phyloP scores from a whole-genome alignment of 2,329 filamentous ascomycete species.

The Capronia americana region DNA sequence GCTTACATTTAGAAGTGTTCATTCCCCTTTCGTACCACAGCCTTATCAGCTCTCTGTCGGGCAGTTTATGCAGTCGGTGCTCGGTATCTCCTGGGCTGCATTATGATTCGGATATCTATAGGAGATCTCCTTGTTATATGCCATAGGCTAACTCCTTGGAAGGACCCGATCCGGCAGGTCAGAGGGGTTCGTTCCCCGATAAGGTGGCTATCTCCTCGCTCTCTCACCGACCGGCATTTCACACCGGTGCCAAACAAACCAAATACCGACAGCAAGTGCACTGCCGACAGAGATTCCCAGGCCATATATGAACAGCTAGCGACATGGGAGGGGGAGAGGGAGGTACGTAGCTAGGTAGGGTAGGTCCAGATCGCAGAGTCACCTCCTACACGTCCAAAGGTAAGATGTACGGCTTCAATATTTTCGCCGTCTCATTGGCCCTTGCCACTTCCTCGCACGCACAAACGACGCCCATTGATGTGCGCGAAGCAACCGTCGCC shows the following conservation, averaged over 20 bases:
- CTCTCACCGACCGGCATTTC: neutral
- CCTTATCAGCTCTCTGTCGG: neutral
- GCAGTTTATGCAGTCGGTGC: neutral
- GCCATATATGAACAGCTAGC: conserved; percentile 2
- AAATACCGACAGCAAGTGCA: neutral
- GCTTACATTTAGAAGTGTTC: neutral
- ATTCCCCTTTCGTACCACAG: neutral
- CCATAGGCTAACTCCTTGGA: neutral
- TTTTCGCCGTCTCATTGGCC: conserved; percentile 16
- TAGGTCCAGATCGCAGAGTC: neutral
- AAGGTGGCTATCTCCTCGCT: conserved; percentile 29
- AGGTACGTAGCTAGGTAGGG: neutral
- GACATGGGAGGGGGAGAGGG: neutral
- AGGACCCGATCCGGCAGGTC: conserved; percentile 5
- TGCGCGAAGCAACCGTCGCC: conserved; percentile 65
- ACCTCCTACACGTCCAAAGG: neutral
- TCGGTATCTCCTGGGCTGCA: neutral
- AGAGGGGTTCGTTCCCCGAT: conserved; percentile 4
- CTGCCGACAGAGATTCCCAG: neutral
- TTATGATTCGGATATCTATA: neutral
- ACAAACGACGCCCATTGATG: conserved; percentile 51
- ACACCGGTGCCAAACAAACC: neutral
- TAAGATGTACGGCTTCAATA: neutral
- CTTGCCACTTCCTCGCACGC: conserved; percentile 2
- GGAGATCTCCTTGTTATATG: conserved; percentile 9